A percentile compares a stretch with the other conserved stretches of the same genome.
Conservation (phyloP, 371 early-diverging fungal species). For the Zancudomyces culisetae region DNA sequence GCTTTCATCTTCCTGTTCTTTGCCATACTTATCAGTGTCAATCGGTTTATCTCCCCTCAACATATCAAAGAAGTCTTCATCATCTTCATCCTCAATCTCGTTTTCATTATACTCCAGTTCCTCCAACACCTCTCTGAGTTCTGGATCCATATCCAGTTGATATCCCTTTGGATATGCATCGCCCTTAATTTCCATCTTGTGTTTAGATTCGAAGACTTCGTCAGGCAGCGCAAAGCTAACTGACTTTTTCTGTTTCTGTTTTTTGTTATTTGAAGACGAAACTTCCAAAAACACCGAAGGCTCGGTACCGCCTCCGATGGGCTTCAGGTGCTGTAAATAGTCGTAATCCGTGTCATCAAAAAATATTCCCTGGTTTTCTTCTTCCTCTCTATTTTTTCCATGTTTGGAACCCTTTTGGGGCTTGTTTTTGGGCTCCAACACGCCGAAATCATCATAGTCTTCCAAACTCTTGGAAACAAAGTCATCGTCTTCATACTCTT, state of each 20-base stretch:
- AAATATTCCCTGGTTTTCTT: conserved; percentile 70
- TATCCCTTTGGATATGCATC: conserved; percentile 32
- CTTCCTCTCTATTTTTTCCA: too few species aligned
- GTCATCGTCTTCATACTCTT: too few species aligned
- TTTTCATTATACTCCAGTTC: conserved; percentile 81
- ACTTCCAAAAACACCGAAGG: conserved; percentile 66
- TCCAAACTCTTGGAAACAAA: conserved; percentile 4
- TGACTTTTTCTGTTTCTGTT: conserved; percentile 7
- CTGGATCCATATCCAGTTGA: conserved; percentile 56
- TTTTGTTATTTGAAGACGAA: conserved; percentile 21
- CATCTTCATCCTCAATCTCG: conserved; percentile 44
- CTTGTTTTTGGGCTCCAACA: conserved; percentile 22
- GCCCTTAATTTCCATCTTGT: conserved; percentile 33
- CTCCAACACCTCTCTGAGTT: conserved; percentile 67
- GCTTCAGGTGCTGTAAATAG: conserved; percentile 76
- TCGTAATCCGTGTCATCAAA: conserved; percentile 79
- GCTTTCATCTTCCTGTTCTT: conserved; percentile 25
- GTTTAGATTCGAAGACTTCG: conserved; percentile 48
- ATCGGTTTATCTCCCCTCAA: conserved; percentile 20
- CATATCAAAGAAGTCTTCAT: conserved; percentile 55
- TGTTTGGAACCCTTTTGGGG: conserved; percentile 23
- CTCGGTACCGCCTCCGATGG: conserved; percentile 46
- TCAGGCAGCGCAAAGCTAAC: conserved; percentile 36
- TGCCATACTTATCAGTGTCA: conserved; percentile 27
- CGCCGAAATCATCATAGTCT: conserved; percentile 4